Evolutionary conservation across 2,329 filamentous ascomycete species (phyloP).

Genomic region (Nigrospora osmanthi): DNA sequence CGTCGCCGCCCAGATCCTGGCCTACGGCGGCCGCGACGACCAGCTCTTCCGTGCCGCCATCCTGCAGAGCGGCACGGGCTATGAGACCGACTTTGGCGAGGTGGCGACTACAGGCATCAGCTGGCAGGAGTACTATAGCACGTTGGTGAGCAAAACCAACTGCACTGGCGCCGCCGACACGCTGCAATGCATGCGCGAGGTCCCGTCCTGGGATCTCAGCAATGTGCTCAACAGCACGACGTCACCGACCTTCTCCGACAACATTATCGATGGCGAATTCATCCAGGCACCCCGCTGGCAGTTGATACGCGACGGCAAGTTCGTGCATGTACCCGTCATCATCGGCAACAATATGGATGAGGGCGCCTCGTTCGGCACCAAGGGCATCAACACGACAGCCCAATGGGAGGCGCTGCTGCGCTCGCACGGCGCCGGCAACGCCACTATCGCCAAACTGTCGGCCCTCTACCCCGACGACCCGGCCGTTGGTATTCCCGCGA

Average conservation of each 20-base stretch:
- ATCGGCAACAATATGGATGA: conserved; percentile 1
- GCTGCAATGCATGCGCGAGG: not conserved
- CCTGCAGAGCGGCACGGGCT: conserved; percentile 1
- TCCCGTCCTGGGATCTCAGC: not conserved
- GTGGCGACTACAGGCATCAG: not conserved
- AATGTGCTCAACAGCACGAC: not conserved
- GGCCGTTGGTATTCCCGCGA: conserved; percentile 37
- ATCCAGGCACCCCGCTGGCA: not conserved
- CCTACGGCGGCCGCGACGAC: conserved; percentile 32
- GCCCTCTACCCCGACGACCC: conserved; percentile 42
- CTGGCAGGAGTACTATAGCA: not conserved
- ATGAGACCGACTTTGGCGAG: not conserved
- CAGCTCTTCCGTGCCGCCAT: conserved; percentile 37
- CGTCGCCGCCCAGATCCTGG: conserved; percentile 24
- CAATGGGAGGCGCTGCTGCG: conserved; percentile 3
- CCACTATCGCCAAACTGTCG: conserved; percentile 25
- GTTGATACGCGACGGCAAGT: not conserved
- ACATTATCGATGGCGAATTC: not conserved
- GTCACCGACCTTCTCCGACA: not conserved
- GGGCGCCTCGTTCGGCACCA: not conserved
- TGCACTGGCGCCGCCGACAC: conserved; percentile 1
- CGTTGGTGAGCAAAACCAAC: not conserved
- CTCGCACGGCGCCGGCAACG: conserved; percentile 4
- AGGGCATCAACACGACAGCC: conserved; percentile 1
- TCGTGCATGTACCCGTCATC: not conserved